phyloP scores from a whole-genome alignment of 345 rosid genomes.

The Conringia planisiliqua region DNA sequence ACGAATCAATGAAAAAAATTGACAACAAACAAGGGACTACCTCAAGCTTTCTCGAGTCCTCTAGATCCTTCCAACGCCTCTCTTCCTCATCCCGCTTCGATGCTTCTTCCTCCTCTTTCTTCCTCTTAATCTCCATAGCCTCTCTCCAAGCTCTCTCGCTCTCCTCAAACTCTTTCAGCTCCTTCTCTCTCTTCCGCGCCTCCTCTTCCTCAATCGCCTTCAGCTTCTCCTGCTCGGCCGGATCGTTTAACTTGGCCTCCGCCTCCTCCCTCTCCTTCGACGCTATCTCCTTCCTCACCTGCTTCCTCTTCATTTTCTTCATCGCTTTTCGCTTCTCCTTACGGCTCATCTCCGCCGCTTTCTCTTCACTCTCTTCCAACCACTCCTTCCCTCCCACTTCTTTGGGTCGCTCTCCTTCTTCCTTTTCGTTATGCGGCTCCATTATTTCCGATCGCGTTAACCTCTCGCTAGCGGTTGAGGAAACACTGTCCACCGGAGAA shows the following conservation, averaged over 20 bases:
- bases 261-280: constrained; percentile 60
- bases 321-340: constrained; percentile 73
- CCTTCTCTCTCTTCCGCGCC: constrained; percentile 51
- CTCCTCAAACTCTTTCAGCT: constrained; percentile 70
- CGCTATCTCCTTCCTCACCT: constrained; percentile 64
- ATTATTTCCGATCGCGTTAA: not conserved
- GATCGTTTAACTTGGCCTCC: constrained; percentile 60
- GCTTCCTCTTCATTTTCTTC: constrained; percentile 86
- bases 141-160: constrained; percentile 69
- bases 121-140: constrained; percentile 60
- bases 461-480: constrained; percentile 3
- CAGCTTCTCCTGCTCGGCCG: constrained; percentile 55
- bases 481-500: not conserved
- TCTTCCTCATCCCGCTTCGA: constrained; percentile 44
- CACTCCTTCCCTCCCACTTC: constrained; percentile 7
- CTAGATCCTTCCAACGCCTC: constrained; percentile 36
- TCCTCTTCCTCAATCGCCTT: constrained; percentile 61
- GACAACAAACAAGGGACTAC: constrained; percentile 20
- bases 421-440: not conserved
- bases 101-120: constrained; percentile 48
- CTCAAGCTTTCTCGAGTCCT: constrained; percentile 39
- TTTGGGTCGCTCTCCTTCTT: not conserved
- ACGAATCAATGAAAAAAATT: not conserved
- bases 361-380: constrained; percentile 5
- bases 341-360: constrained; percentile 41